phyloP scores from a whole-genome alignment of 140 eudicot species.

The Anethum foeniculum region DNA sequence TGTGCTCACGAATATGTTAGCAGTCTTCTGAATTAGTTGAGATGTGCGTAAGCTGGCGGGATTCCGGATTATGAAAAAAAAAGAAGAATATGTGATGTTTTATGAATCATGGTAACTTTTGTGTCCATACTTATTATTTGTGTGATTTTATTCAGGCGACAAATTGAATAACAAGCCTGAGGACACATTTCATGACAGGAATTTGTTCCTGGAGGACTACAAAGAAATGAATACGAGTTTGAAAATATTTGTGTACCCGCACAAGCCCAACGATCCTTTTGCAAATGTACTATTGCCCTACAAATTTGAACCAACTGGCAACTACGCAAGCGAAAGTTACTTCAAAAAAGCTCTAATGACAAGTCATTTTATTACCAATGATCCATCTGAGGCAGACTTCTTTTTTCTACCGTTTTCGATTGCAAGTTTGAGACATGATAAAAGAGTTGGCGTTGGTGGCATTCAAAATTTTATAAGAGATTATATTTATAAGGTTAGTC shows the following conservation, averaged over 20 bases:
- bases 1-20: too few relatives aligned
- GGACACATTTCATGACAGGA: slow-evolving; percentile 55
- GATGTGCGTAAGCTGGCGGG: too few relatives aligned
- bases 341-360: slow-evolving; percentile 56
- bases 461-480: slow-evolving; percentile 42
- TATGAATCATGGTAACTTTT: too few relatives aligned
- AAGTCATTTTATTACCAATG: slow-evolving; percentile 64
- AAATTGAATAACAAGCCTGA: background rate
- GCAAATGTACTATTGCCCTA: slow-evolving; percentile 57
- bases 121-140: too few relatives aligned
- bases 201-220: slow-evolving; percentile 46
- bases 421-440: slow-evolving; percentile 65
- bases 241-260: slow-evolving; percentile 64
- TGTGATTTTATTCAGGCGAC: slow-evolving; percentile 22
- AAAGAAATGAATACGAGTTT: slow-evolving; percentile 55
- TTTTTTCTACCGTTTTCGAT: slow-evolving; percentile 84
- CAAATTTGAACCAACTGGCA: slow-evolving; percentile 47
- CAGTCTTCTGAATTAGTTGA: too few relatives aligned
- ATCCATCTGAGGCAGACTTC: slow-evolving; percentile 67
- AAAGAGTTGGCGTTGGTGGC: slow-evolving; percentile 64
- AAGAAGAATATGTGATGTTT: too few relatives aligned
- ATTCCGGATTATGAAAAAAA: too few relatives aligned
- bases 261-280: slow-evolving; percentile 45
- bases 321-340: slow-evolving; percentile 86
- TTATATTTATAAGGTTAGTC: slow-evolving; percentile 42